Evolutionary conservation across 805 yeast genomes (phyloP), one percentile per base, ranked within the genome.

Genomic region (Maudiozyma serrabonitensis): DNA sequence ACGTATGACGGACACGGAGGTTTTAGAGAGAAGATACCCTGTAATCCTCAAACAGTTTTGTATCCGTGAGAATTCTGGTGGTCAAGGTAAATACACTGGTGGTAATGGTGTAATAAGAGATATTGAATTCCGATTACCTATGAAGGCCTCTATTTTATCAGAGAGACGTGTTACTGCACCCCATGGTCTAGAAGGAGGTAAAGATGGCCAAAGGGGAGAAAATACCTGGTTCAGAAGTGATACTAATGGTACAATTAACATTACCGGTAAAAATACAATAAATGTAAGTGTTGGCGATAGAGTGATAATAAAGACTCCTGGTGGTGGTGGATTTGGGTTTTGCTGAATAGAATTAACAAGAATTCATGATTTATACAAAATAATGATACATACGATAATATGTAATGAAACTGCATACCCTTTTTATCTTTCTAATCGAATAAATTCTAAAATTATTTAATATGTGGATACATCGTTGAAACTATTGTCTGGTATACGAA

Each of bases 31-130:
- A 63, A 72, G 96, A 47, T 89, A 89, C 60, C 96, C 97, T 0
- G 90, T 87, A 7, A 68, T 89, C 8, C 66, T 89, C 32, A 79
- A 76, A 50, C 83, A 85, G 60, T 90, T 84, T 58, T 73, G 85
- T 0, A 72, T 89, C 19, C 76, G 96, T 54, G 45, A 60, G 6
- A 79, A 78, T 0, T 84, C 95, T 15, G 97, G 98, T 25, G 97
- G 98, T 47, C 57, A 61, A 1, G 96, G 97, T 13, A 65, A 69
- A 56, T 78, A 72, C 62, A 65, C 56, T 11, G 97, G 97, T 42
- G 97, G 97, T 31, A 77, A 87, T 61, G 97, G 97, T 53, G 90
- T 84, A 3, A 62, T 85, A 2, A 77, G 97, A 56, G 95, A 89
- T 50, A 78, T 90, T 50, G 93, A 88, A 66, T 90, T 90, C 66